Conservation (phyloP, 1,284 basidiomycete species). For the Melampsora americana region DNA sequence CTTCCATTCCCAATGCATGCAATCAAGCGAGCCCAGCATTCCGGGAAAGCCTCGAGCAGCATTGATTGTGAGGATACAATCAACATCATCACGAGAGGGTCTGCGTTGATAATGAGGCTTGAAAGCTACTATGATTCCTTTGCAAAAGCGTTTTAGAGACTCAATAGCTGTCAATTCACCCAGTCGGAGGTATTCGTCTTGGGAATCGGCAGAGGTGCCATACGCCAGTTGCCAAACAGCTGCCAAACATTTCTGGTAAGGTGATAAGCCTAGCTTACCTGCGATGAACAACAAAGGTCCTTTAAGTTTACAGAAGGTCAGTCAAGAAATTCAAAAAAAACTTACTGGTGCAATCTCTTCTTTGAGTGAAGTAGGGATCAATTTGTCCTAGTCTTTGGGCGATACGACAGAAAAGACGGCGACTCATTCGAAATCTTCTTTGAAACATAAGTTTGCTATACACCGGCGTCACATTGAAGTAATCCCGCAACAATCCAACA, state of each 20-base stretch:
- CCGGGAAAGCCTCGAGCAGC: neutral
- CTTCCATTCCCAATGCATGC: no score
- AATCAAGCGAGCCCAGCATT: slow-evolving; percentile 7
- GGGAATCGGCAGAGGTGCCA: neutral
- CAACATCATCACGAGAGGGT: neutral
- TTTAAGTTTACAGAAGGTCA: no score
- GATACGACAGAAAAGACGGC: slow-evolving; percentile 4
- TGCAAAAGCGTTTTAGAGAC: slow-evolving; percentile 4
- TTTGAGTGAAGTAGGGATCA: slow-evolving; percentile 2
- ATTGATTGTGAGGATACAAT: neutral
- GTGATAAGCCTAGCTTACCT: no score
- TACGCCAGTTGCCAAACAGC: slow-evolving; percentile 9
- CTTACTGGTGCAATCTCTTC: neutral
- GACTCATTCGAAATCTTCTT: slow-evolving; percentile 6
- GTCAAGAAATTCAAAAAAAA: neutral
- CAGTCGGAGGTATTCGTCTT: neutral
- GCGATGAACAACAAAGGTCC: no score
- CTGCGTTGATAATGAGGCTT: neutral
- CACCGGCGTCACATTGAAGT: neutral
- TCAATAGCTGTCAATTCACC: neutral
- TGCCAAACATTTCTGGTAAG: no score
- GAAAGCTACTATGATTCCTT: neutral
- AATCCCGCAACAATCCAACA: neutral
- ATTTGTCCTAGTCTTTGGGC: slow-evolving; percentile 35
- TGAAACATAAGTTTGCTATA: neutral